Conservation (phyloP, 306 rosid genomes). For the Biancaea sappan region DNA sequence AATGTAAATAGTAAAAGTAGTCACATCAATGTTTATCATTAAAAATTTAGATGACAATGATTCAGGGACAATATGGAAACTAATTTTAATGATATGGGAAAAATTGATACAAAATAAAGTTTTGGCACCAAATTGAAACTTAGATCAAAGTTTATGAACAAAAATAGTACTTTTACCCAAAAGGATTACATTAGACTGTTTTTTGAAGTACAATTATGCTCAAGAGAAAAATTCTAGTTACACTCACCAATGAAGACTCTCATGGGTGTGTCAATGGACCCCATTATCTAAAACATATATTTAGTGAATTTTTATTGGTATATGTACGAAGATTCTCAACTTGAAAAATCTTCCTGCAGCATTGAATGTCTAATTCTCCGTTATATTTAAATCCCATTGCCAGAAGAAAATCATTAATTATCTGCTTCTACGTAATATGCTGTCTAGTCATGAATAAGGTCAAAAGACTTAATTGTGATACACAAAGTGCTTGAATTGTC, state of each 20-base stretch:
- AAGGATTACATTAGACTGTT: neutral
- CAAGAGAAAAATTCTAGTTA: neutral
- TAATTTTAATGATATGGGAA: too few relatives aligned
- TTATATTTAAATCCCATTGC: neutral
- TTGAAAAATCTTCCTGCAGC: neutral
- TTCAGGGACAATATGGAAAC: too few relatives aligned
- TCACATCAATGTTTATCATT: too few relatives aligned
- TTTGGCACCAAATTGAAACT: too few relatives aligned
- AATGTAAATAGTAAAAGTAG: too few relatives aligned
- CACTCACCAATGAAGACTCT: neutral
- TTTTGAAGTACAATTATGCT: neutral
- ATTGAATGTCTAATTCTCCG: neutral
- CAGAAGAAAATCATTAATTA: neutral
- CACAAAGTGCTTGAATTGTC: neutral
- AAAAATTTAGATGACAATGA: too few relatives aligned
- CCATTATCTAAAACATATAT: neutral
- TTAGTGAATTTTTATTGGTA: neutral
- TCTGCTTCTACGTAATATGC: slow-evolving; percentile 1
- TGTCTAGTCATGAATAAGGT: slow-evolving; percentile 2
- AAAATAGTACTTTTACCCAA: too few relatives aligned
- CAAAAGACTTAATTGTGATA: neutral
- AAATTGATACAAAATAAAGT: too few relatives aligned
- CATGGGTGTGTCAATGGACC: neutral
- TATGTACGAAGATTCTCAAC: neutral
- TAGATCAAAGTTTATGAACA: too few relatives aligned